phyloP scores from a whole-genome alignment of 1,139 yeast genomes.

The Meyerozyma sp. region DNA sequence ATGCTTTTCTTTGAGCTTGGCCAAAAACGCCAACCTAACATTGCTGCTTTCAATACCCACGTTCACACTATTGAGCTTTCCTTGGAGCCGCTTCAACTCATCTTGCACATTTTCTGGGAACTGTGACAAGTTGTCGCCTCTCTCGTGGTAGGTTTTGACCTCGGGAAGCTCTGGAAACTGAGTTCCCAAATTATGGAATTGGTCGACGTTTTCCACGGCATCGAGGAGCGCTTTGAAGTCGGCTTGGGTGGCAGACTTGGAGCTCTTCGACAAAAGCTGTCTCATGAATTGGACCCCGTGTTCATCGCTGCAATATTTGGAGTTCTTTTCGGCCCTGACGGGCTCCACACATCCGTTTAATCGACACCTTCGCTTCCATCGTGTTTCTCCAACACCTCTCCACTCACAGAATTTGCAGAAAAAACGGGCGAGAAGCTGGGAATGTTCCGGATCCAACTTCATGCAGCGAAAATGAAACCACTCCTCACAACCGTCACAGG shows the following conservation, averaged over 20 bases:
- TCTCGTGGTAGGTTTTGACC: slow-evolving; percentile 23
- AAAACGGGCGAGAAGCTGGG: slow-evolving; percentile 57
- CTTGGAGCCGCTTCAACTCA: slow-evolving; percentile 15
- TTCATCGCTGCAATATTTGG: slow-evolving; percentile 71
- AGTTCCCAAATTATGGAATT: slow-evolving; percentile 21
- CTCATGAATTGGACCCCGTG: slow-evolving; percentile 64
- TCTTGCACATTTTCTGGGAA: slow-evolving; percentile 27
- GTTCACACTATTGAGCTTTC: slow-evolving; percentile 17
- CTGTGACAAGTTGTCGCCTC: slow-evolving; percentile 22
- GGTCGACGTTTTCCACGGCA: slow-evolving; percentile 8
- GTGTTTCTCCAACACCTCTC: slow-evolving; percentile 37
- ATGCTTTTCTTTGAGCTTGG: slow-evolving; percentile 29
- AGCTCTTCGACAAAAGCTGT: slow-evolving; percentile 13
- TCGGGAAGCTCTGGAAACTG: slow-evolving; percentile 37
- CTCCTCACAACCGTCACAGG: slow-evolving; percentile 92
- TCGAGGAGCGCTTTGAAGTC: slow-evolving; percentile 18
- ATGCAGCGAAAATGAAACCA: slow-evolving; percentile 90
- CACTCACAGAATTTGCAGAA: slow-evolving; percentile 73
- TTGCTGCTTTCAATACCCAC: slow-evolving; percentile 15
- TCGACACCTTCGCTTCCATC: slow-evolving; percentile 78
- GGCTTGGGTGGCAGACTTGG: slow-evolving; percentile 13
- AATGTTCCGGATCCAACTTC: slow-evolving; percentile 48
- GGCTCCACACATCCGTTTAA: slow-evolving; percentile 56
- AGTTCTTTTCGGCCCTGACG: slow-evolving; percentile 29
- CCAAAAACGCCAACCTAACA: slow-evolving; percentile 18